Evolutionary conservation across 1,284 basidiomycete species (phyloP).

Genomic region (Rhodotorula sp.): DNA sequence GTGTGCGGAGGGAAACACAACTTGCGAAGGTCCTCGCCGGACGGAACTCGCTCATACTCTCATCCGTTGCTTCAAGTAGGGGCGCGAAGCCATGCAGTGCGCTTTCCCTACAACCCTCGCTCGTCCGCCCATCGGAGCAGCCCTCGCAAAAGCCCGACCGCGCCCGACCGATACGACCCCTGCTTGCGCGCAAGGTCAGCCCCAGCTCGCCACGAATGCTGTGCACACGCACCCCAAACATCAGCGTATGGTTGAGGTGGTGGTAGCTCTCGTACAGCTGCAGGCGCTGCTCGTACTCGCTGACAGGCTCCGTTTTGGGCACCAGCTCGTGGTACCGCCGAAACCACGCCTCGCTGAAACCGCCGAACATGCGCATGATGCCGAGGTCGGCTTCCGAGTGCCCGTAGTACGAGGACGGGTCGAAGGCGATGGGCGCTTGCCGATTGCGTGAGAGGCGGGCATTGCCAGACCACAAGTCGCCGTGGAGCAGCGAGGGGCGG

Average conservation of each 20-base stretch:
- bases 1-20: too few relatives aligned
- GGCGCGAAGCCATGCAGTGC: too few relatives aligned
- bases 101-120: not conserved
- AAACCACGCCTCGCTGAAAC: slow-evolving; percentile 21
- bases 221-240: slow-evolving; percentile 17
- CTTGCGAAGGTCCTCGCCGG: too few relatives aligned
- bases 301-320: slow-evolving; percentile 17
- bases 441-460: slow-evolving; percentile 15
- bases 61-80: too few relatives aligned
- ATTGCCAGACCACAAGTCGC: slow-evolving; percentile 35
- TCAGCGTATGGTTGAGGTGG: slow-evolving; percentile 27
- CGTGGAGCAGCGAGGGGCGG: slow-evolving; percentile 28
- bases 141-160: not conserved
- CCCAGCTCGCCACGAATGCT: not conserved
- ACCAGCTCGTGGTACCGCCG: slow-evolving; percentile 15
- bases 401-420: slow-evolving; percentile 31
- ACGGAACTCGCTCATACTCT: too few relatives aligned
- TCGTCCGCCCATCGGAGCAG: slow-evolving; percentile 10
- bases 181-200: not conserved
- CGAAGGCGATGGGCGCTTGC: slow-evolving; percentile 21
- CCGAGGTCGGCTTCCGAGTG: slow-evolving; percentile 28
- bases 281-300: slow-evolving; percentile 26
- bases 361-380: slow-evolving; percentile 33
- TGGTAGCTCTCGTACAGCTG: slow-evolving; percentile 31
- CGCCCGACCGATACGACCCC: slow-evolving; percentile 7